Evolutionary conservation across 148 eudicot species (phyloP), one percentile per base, ranked within the genome.

Genomic region (Vaccinium vitisidaea): DNA sequence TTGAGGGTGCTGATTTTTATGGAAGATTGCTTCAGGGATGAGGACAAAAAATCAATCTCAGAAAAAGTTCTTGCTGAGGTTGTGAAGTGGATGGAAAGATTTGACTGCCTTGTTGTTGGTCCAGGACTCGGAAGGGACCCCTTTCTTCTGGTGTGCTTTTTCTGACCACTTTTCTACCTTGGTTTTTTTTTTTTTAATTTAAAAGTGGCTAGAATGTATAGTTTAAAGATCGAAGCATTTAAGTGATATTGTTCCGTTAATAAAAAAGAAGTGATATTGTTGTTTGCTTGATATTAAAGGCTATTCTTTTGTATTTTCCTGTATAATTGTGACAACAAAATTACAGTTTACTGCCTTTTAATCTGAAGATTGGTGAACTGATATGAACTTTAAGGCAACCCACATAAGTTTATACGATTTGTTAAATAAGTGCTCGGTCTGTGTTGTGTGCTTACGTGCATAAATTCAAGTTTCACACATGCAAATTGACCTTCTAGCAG

Each of bases 121-220:
- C 99, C 99, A 21, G 99, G 99, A 77, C 98, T 97, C 52, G 99
- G 99, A 83, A 92, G 99, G 89, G 98, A 97, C 82, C 96, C 93
- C 12, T 97, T 95, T 92, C 98, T 97, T 84, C 90, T 97, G 95
- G 99, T 96, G 80, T 77, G 93, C 78, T 77, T 79, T 59, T 84
- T 63, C 73, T 53, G 48, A 19, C 67, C 81, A 52, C 8, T 79
- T 75, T 48, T 36, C 32, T 18, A 39, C 12, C 67, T 71, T 25
- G 1, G 3, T 27, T 2, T 32, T 16, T 32, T 8, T 43, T 12
- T 8, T 12, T 43, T 43, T 4, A 43, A 5, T 43, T 43, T 43
- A 43, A 43, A 43, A 43, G 46, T 43, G 46, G 0, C 46, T 43
- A 5, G 46, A 43, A 4, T 43, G 46, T 43, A 43, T 43, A 43